These are phyloP conservation scores for Pluteus cervinus DNA, from an alignment of 768 basidiomycete species.

Conservation along the genomic window DNA sequence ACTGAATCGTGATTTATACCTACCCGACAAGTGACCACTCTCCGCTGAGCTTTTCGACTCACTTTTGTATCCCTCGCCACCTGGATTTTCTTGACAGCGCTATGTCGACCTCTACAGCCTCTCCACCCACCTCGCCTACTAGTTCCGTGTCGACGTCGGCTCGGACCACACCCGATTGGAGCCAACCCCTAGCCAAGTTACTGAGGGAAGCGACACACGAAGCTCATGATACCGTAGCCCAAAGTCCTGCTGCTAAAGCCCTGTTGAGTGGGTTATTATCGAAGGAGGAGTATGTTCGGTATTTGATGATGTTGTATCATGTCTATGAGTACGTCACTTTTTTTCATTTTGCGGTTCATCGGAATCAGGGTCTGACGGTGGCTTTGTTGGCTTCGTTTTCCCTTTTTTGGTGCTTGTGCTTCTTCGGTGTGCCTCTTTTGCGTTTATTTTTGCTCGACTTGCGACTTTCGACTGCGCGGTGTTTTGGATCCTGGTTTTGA, in stretches of 20 bases:
- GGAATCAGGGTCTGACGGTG: too few relatives aligned
- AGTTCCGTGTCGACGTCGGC: constrained; percentile 18
- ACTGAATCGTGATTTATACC: too few relatives aligned
- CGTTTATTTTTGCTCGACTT: not conserved
- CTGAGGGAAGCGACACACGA: constrained; percentile 40
- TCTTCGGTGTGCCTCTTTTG: too few relatives aligned
- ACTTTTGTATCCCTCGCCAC: too few relatives aligned
- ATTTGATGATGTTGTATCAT: constrained; percentile 75
- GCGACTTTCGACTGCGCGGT: too few relatives aligned
- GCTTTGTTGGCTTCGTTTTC: too few relatives aligned
- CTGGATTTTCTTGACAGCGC: too few relatives aligned
- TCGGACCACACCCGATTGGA: constrained; percentile 33
- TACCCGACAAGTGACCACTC: too few relatives aligned
- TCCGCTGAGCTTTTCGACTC: too few relatives aligned
- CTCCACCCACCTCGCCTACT: not conserved
- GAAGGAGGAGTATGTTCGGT: constrained; percentile 61
- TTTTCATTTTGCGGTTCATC: too few relatives aligned
- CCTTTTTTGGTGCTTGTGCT: too few relatives aligned
- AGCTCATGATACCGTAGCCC: constrained; percentile 54
- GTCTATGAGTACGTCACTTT: constrained; percentile 68
- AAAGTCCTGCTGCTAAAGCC: constrained; percentile 49
- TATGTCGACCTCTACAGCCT: not conserved
- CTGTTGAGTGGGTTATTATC: constrained; percentile 54
- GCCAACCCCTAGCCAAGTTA: constrained; percentile 39
- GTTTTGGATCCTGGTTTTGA: too few relatives aligned